Conservation (phyloP, 208 protist genomes). For the Leishmania major region DNA sequence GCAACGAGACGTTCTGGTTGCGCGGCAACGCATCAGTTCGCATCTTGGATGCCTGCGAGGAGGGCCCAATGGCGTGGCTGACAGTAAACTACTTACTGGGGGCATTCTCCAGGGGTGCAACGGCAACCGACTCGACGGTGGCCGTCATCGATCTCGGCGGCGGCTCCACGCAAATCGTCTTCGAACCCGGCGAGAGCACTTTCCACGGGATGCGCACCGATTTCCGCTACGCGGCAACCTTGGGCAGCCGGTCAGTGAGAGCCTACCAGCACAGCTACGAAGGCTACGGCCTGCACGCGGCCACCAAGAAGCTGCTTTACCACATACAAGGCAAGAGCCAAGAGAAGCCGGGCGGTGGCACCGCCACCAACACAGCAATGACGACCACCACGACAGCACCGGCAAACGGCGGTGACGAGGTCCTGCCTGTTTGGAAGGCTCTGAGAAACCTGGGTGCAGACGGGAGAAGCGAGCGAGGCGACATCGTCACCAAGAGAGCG, state of each 20-base stretch:
- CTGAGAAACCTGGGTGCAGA: background rate
- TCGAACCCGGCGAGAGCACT: slow-evolving; percentile 37
- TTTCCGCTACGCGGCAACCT: slow-evolving; percentile 20
- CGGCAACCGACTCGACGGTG: slow-evolving; percentile 18
- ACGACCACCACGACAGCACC: background rate
- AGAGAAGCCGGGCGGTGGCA: background rate
- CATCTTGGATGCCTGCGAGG: slow-evolving; percentile 81
- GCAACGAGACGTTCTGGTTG: slow-evolving; percentile 45
- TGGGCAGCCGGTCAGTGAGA: slow-evolving; percentile 34
- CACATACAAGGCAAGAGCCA: slow-evolving; percentile 28
- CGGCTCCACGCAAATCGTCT: slow-evolving; percentile 82
- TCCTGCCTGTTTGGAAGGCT: background rate
- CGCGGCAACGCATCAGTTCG: slow-evolving; percentile 50
- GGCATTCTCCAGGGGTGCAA: slow-evolving; percentile 9
- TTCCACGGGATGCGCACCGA: slow-evolving; percentile 13
- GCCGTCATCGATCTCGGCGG: slow-evolving; percentile 84
- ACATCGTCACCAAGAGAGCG: background rate
- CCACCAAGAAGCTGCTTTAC: slow-evolving; percentile 42
- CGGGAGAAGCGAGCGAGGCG: background rate
- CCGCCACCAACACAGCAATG: background rate
- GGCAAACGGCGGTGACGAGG: background rate
- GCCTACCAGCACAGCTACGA: slow-evolving; percentile 88
- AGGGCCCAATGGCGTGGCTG: slow-evolving; percentile 83
- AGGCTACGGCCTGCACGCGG: slow-evolving; percentile 73
- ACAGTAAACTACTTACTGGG: slow-evolving; percentile 85